Evolutionary conservation across 2,329 filamentous ascomycete species (phyloP), one percentile per base, ranked within the genome.

Genomic region (Cercospora brassicicola): DNA sequence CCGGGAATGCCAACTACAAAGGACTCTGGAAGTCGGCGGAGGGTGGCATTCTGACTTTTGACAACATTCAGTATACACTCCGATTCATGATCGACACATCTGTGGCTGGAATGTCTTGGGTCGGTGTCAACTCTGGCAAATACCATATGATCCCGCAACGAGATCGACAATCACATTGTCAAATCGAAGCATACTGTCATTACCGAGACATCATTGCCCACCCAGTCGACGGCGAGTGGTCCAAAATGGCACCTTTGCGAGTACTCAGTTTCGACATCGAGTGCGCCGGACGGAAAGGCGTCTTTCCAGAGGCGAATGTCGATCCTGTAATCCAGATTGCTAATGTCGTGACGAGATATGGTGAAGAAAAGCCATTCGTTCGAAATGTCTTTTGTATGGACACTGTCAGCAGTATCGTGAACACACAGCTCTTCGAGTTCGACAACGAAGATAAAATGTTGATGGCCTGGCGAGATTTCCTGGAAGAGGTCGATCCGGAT

Each of bases 321-420:
- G 95, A 99, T 75, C 93, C 94, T 0, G 94, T 99, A 72, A 99
- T 99, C 73, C 95, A 99, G 79, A 99, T 99, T 71, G 95, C 95
- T 67, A 98, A 97, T 75, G 88, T 98, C 5, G 94, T 99, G 18
- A 98, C 94, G 33, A 86, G 90, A 76, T 97, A 97, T 72, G 95
- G 95, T 85, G 95, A 99, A 74, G 90, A 91, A 71, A 97, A 98
- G 77, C 93, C 95, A 0, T 99, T 99, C 76, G 87, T 99, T 64
- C 89, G 94, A 59, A 99, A 99, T 71, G 96, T 99, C 1, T 99
- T 99, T 78, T 97, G 94, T 74, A 84, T 98, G 62, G 93, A 97
- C 77, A 92, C 90, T 0, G 97, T 94, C 68, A 97, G 93, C 77
- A 85, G 91, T 1, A 99, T 99, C 68, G 93, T 97, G 64, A 96